These are phyloP conservation scores for Melanogaster broomeanus DNA, from an alignment of 768 basidiomycete species.

Conservation along the genomic window DNA sequence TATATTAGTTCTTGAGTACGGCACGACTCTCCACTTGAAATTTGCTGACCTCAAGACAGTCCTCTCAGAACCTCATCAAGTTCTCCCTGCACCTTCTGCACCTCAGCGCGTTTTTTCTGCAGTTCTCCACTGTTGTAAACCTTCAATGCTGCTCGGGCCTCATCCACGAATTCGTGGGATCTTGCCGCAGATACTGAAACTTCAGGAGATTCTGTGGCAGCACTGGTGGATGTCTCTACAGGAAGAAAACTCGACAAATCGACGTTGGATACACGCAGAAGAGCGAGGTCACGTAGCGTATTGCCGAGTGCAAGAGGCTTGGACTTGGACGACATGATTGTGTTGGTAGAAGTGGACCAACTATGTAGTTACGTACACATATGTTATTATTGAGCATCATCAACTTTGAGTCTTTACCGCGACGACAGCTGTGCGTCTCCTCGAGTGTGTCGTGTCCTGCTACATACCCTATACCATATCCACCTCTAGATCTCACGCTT, in stretches of 20 bases:
- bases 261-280: constrained; percentile 61
- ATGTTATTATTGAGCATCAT: too few species aligned
- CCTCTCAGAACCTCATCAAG: constrained; percentile 53
- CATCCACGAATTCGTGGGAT: constrained; percentile 61
- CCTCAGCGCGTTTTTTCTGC: constrained; percentile 49
- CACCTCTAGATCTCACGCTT: too few species aligned
- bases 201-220: constrained; percentile 11
- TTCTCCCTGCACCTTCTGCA: constrained; percentile 56
- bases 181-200: constrained; percentile 29
- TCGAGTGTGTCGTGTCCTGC: too few species aligned
- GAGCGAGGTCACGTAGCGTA: constrained; percentile 71
- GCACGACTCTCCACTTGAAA: too few species aligned
- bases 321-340: constrained; percentile 34
- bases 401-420: too few species aligned
- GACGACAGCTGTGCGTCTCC: too few species aligned
- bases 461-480: too few species aligned
- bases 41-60: not conserved
- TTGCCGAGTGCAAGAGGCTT: constrained; percentile 57
- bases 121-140: constrained; percentile 45
- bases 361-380: too few species aligned
- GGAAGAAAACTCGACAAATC: constrained; percentile 38
- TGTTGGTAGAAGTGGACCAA: not conserved
- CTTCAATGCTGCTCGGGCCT: constrained; percentile 58
- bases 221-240: not conserved
- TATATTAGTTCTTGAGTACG: too few species aligned